phyloP scores from a whole-genome alignment of 768 basidiomycete genomes.

The Naematelia encephala region DNA sequence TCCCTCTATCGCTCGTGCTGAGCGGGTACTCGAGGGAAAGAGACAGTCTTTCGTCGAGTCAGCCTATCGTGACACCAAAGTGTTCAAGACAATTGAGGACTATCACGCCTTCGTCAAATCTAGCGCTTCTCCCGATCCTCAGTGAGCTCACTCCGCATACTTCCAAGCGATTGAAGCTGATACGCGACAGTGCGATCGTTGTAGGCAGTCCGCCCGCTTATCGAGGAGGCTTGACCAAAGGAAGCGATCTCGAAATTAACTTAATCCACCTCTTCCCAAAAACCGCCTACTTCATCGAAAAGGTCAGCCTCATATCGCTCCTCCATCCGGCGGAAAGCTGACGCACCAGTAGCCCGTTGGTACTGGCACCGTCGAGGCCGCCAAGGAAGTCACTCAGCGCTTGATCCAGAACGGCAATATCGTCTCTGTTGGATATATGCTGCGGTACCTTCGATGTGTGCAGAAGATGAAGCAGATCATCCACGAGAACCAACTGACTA shows the following conservation, averaged over 20 bases:
- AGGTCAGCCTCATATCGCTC: no score
- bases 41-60: slow-evolving; percentile 87
- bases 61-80: slow-evolving; percentile 80
- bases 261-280: slow-evolving; percentile 83
- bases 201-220: slow-evolving; percentile 92
- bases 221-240: slow-evolving; percentile 70
- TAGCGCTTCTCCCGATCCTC: slow-evolving; percentile 61
- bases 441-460: slow-evolving; percentile 86
- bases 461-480: slow-evolving; percentile 97
- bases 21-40: slow-evolving; percentile 76
- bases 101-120: slow-evolving; percentile 63
- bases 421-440: slow-evolving; percentile 91
- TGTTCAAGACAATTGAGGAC: slow-evolving; percentile 81
- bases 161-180: slow-evolving; percentile 8
- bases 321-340: no score
- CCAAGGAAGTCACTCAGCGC: slow-evolving; percentile 66
- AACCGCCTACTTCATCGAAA: slow-evolving; percentile 85
- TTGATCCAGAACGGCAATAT: slow-evolving; percentile 69
- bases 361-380: slow-evolving; percentile 68
- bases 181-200: slow-evolving; percentile 63
- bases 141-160: slow-evolving; percentile 39
- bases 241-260: slow-evolving; percentile 81
- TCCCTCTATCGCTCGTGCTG: slow-evolving; percentile 77
- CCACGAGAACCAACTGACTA: slow-evolving; percentile 84
- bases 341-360: slow-evolving; percentile 87